Percentiles rank a stretch among this genome's conserved stretches.
Evolutionary conservation across 495 filamentous ascomycete genomes (phyloP).

Genomic region (Glutinoglossum americanum): DNA sequence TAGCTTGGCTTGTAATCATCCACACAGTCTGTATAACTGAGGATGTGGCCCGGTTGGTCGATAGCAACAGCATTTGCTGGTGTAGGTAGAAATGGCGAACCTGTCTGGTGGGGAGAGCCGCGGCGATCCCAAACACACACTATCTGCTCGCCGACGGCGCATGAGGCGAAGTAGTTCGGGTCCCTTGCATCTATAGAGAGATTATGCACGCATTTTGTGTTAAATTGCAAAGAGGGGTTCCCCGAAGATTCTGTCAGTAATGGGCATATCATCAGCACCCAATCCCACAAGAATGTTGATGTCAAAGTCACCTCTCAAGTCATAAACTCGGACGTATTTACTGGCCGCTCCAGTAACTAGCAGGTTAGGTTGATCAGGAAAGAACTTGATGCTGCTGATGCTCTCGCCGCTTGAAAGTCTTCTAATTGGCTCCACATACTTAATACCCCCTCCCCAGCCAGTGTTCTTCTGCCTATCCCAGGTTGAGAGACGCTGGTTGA

Average conservation of each 20-base stretch:
- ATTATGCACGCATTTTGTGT: conserved; percentile 74
- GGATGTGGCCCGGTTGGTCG: conserved; percentile 27
- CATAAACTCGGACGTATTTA: conserved; percentile 74
- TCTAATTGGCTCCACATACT: conserved; percentile 36
- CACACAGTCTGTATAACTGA: conserved; percentile 15
- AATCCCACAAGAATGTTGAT: conserved; percentile 15
- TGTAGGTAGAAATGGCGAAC: conserved; percentile 20
- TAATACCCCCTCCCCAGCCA: conserved; percentile 17
- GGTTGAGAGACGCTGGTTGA: conserved; percentile 40
- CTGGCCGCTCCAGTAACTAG: conserved; percentile 67
- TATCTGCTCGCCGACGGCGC: conserved; percentile 40
- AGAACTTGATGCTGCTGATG: conserved; percentile 82
- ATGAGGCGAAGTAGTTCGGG: conserved; percentile 86
- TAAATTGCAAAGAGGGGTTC: conserved; percentile 38
- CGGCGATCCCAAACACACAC: conserved; percentile 84
- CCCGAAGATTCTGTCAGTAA: conserved; percentile 23
- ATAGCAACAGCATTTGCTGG: conserved; percentile 13
- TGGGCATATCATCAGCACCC: conserved; percentile 3
- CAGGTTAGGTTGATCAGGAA: conserved; percentile 61
- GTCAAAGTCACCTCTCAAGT: conserved; percentile 49
- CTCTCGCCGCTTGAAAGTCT: conserved; percentile 66
- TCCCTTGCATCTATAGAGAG: conserved; percentile 75
- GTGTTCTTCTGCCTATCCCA: conserved; percentile 14
- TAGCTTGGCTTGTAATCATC: conserved; percentile 8
- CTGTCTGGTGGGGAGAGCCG: conserved; percentile 29